Conservation (phyloP, 73 alveolate genomes). For the Blepharisma japonicum region DNA sequence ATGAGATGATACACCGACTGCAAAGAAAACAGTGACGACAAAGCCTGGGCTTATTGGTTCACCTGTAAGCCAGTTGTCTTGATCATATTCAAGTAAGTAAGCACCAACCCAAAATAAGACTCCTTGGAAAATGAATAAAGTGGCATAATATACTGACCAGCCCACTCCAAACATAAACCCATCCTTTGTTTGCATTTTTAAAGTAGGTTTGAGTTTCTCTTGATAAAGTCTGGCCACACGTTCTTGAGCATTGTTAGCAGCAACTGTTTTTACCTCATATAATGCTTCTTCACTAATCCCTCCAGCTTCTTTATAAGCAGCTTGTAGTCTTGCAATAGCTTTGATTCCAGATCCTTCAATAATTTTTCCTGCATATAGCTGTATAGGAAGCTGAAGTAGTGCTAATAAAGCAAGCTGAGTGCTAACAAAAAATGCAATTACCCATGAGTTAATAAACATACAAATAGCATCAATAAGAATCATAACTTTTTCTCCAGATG, state of each 20-base stretch:
- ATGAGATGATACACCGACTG: constrained; percentile 7
- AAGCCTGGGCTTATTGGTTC: background rate
- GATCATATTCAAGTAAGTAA: background rate
- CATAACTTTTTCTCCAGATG: background rate
- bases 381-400: background rate
- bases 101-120: background rate
- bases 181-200: constrained; percentile 6
- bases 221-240: background rate
- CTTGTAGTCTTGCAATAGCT: background rate
- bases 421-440: background rate
- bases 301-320: constrained; percentile 26
- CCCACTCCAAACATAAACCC: constrained; percentile 16
- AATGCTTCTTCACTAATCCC: constrained; percentile 22
- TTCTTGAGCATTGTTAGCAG: constrained; percentile 4
- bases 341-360: constrained; percentile 1
- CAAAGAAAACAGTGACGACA: background rate
- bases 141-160: background rate
- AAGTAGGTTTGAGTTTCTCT: background rate
- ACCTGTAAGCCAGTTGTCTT: constrained; percentile 9
- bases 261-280: constrained; percentile 14
- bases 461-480: background rate
- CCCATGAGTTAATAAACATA: constrained; percentile 11
- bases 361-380: constrained; percentile 4
- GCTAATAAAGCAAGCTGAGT: background rate
- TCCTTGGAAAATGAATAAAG: constrained; percentile 8